Conservation (phyloP, 176 grass and related monocot species). For the Cenchrus americanus region DNA sequence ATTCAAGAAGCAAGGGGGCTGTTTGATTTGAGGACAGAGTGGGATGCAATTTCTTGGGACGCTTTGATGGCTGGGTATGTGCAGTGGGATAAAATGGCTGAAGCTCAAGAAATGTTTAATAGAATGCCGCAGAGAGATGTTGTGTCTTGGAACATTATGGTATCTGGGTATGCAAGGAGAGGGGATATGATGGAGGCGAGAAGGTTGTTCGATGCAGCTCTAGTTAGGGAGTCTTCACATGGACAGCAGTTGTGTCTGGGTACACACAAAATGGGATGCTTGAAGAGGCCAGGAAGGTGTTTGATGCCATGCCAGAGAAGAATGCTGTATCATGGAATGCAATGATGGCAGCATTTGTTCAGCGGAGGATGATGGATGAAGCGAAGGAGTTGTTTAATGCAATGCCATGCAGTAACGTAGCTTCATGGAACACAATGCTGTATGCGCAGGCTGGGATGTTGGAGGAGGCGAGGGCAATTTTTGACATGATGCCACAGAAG, state of each 20-base stretch:
- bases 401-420: conserved; percentile 70
- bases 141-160: conserved; percentile 86
- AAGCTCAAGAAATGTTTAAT: conserved; percentile 67
- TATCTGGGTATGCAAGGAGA: conserved; percentile 71
- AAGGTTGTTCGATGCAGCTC: conserved; percentile 69
- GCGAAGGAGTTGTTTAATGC: conserved; percentile 73
- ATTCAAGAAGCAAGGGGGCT: conserved; percentile 59
- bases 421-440: conserved; percentile 90
- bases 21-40: conserved; percentile 70
- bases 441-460: conserved; percentile 82
- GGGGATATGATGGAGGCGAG: conserved; percentile 67
- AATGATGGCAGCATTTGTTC: conserved; percentile 82
- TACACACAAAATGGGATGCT: conserved; percentile 90
- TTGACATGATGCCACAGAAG: conserved; percentile 68
- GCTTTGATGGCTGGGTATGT: conserved; percentile 73
- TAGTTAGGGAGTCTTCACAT: conserved; percentile 81
- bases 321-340: conserved; percentile 87
- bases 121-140: conserved; percentile 75
- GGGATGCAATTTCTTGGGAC: conserved; percentile 94
- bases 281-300: conserved; percentile 66
- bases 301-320: conserved; percentile 86
- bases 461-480: conserved; percentile 58
- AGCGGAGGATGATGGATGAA: conserved; percentile 65
- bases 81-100: conserved; percentile 56
- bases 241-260: conserved; percentile 85